Conservation (phyloP, 768 basidiomycete genomes). For the Mrakia blollopis region DNA sequence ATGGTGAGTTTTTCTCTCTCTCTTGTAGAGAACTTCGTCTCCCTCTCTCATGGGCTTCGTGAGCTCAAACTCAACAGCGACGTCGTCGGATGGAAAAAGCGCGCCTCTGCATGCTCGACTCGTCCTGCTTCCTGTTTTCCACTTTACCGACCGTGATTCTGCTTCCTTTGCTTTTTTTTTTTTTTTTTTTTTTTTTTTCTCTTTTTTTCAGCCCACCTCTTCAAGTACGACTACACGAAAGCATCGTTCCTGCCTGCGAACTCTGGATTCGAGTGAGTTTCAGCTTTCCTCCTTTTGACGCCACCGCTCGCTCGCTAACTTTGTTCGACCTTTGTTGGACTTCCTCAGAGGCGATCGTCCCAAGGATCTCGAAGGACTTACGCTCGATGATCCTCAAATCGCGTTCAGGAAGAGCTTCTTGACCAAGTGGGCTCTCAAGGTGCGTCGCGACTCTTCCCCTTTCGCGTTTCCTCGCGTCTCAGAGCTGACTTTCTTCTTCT, state of each 20-base stretch:
- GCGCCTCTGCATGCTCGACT: too few relatives aligned
- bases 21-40: not conserved
- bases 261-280: constrained; percentile 21
- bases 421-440: constrained; percentile 11
- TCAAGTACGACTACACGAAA: constrained; percentile 23
- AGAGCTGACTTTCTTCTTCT: not conserved
- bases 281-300: not conserved
- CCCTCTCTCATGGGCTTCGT: too few relatives aligned
- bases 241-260: constrained; percentile 4
- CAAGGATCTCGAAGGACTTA: not conserved
- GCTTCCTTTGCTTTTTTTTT: too few relatives aligned
- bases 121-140: too few relatives aligned
- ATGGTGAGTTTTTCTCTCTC: not conserved
- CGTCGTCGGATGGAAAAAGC: too few relatives aligned
- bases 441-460: not conserved
- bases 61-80: too few relatives aligned
- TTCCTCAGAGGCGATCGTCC: constrained; percentile 3
- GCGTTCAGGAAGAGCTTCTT: constrained; percentile 14
- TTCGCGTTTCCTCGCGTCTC: not conserved
- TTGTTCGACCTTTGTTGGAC: not conserved
- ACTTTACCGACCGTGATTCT: too few relatives aligned
- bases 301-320: not conserved
- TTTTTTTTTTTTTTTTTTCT: too few relatives aligned
- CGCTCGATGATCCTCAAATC: constrained; percentile 21
- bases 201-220: constrained; percentile 18